Evolutionary conservation across 2,329 filamentous ascomycete species (phyloP).

Genomic region (Xylaria sp.): DNA sequence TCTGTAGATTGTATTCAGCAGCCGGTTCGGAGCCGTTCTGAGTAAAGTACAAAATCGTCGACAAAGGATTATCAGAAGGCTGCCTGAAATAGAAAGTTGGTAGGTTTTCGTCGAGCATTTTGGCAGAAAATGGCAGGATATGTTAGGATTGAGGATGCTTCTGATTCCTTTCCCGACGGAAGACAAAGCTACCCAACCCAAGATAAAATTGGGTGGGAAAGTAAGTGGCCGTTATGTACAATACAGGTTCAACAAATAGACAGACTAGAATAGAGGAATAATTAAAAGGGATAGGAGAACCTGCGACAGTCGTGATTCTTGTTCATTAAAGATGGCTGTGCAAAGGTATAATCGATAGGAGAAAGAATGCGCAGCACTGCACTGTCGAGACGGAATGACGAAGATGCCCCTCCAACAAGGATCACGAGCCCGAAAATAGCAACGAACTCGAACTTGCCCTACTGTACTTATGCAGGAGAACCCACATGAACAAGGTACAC

Average conservation of each 20-base stretch:
- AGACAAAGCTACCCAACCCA: constrained; percentile 2
- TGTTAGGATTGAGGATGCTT: constrained; percentile 4
- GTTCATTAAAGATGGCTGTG: not conserved
- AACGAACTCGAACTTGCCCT: constrained; percentile 5
- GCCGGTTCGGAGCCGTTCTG: constrained; percentile 83
- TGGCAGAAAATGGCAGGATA: constrained; percentile 32
- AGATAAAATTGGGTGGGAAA: not conserved
- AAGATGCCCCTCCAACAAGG: constrained; percentile 30
- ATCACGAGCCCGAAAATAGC: constrained; percentile 31
- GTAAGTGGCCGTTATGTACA: not conserved
- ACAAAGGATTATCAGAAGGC: constrained; percentile 62
- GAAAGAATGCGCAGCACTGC: constrained; percentile 14
- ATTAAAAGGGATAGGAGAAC: not conserved
- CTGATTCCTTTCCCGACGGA: not conserved
- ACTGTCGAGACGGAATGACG: constrained; percentile 30
- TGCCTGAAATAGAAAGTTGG: constrained; percentile 72
- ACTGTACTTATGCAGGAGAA: not conserved
- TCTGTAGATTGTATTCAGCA: constrained; percentile 82
- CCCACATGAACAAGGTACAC: constrained; percentile 6
- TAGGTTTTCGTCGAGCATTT: constrained; percentile 94
- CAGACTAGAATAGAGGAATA: not conserved
- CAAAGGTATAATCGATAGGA: not conserved
- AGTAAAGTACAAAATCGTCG: constrained; percentile 68
- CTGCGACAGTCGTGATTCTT: not conserved
- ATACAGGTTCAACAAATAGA: not conserved